Conservation (phyloP, 371 early-diverging fungal species). For the Apophysomyces elegans region DNA sequence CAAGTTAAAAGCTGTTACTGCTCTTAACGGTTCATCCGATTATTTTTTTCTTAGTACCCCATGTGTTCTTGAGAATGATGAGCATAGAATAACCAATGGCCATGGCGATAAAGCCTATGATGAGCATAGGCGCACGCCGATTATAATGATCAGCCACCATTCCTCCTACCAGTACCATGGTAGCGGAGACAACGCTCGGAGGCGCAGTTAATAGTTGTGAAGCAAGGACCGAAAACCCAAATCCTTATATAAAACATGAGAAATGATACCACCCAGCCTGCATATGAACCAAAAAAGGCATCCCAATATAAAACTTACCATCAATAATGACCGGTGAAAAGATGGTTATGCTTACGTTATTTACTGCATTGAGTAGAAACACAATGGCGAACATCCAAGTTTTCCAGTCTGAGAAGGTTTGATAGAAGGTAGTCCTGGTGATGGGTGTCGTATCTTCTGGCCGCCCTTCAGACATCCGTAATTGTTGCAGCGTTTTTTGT, state of each 20-base stretch:
- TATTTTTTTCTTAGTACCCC: constrained; percentile 20
- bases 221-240: constrained; percentile 29
- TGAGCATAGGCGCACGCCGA: constrained; percentile 25
- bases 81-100: constrained; percentile 28
- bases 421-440: not conserved
- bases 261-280: too few relatives aligned
- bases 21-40: too few relatives aligned
- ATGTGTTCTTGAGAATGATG: constrained; percentile 21
- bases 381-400: constrained; percentile 31
- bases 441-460: not conserved
- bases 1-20: constrained; percentile 10
- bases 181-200: constrained; percentile 24
- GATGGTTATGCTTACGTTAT: constrained; percentile 23
- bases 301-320: constrained; percentile 15
- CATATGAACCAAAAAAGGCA: too few relatives aligned
- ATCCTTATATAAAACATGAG: constrained; percentile 17
- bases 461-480: constrained; percentile 11
- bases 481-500: constrained; percentile 24
- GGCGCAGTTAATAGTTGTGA: constrained; percentile 41
- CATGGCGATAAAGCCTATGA: constrained; percentile 26
- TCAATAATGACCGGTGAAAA: constrained; percentile 33
- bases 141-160: constrained; percentile 30
- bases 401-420: constrained; percentile 27
- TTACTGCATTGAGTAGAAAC: constrained; percentile 26
- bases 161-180: constrained; percentile 31